A percentile compares a stretch with the other conserved stretches of the same genome.
These are phyloP conservation scores for Drosera spatulata DNA, from an alignment of 179 eudicot species.

Conservation along the genomic window DNA sequence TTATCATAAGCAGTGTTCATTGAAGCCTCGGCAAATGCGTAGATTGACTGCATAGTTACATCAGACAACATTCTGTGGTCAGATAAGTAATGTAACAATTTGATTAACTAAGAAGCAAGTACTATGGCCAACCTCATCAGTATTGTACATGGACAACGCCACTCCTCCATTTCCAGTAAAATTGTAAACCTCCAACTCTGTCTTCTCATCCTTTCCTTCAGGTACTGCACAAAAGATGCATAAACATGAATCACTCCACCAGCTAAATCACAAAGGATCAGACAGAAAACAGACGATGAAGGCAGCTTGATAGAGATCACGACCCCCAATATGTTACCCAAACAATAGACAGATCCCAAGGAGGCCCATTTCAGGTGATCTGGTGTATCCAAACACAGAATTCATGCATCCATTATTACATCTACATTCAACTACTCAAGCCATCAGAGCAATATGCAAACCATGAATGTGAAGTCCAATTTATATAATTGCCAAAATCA, in stretches of 20 bases:
- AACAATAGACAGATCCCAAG: too few relatives aligned
- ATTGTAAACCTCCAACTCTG: slow-evolving; percentile 72
- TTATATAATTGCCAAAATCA: too few relatives aligned
- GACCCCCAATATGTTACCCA: too few relatives aligned
- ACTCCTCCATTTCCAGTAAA: slow-evolving; percentile 91
- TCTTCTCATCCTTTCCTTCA: slow-evolving; percentile 57
- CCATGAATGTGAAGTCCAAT: too few relatives aligned
- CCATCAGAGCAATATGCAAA: too few relatives aligned
- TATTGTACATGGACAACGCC: slow-evolving; percentile 92
- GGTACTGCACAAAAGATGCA: slow-evolving; percentile 44
- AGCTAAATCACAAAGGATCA: neutral
- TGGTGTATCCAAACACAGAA: too few relatives aligned
- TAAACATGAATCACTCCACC: neutral
- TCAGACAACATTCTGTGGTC: neutral
- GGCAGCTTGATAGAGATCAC: too few relatives aligned
- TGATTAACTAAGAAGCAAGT: slow-evolving; percentile 3
- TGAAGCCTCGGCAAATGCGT: slow-evolving; percentile 93
- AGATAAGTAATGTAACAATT: neutral
- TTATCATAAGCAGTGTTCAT: slow-evolving; percentile 78
- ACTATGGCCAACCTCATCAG: slow-evolving; percentile 64
- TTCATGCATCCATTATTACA: too few relatives aligned
- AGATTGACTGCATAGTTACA: slow-evolving; percentile 47
- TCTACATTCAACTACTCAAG: too few relatives aligned
- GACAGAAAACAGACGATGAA: neutral
- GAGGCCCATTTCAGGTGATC: too few relatives aligned